Evolutionary conservation across 768 basidiomycete genomes (phyloP).

Genomic region (Tulasnella sp.): DNA sequence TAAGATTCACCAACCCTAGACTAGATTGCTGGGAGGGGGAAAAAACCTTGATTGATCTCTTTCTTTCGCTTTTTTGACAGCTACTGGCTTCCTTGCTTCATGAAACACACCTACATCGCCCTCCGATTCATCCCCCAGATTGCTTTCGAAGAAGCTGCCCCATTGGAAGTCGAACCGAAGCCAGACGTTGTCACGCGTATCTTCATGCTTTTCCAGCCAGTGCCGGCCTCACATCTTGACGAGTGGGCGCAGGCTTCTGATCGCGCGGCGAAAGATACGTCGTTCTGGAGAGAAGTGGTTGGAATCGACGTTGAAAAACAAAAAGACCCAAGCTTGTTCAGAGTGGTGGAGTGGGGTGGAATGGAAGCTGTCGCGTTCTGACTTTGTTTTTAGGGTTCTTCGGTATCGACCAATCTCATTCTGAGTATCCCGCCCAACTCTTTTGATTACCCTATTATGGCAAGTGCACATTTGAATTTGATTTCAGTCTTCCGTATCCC

Average conservation of each 20-base stretch:
- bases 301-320: slow-evolving; percentile 31
- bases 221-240: slow-evolving; percentile 26
- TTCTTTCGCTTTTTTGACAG: slow-evolving; percentile 21
- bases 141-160: slow-evolving; percentile 38
- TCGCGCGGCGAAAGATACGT: neutral
- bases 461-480: neutral
- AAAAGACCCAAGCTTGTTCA: slow-evolving; percentile 30
- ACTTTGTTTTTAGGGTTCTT: neutral
- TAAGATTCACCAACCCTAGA: neutral
- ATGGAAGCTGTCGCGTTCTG: slow-evolving; percentile 32
- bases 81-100: slow-evolving; percentile 42
- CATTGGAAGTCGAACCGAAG: slow-evolving; percentile 33
- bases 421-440: too few species aligned
- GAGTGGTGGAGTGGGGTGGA: slow-evolving; percentile 44
- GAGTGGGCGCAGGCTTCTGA: neutral
- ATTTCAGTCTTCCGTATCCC: neutral
- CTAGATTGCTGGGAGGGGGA: neutral
- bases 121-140: slow-evolving; percentile 42
- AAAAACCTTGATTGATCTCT: neutral
- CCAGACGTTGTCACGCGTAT: slow-evolving; percentile 41
- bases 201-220: slow-evolving; percentile 43
- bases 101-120: slow-evolving; percentile 37
- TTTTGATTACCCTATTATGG: neutral
- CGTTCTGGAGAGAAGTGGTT: neutral
- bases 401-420: neutral